These are phyloP conservation scores for Brassica napus DNA, from an alignment of 345 rosid species.

Conservation along the genomic window DNA sequence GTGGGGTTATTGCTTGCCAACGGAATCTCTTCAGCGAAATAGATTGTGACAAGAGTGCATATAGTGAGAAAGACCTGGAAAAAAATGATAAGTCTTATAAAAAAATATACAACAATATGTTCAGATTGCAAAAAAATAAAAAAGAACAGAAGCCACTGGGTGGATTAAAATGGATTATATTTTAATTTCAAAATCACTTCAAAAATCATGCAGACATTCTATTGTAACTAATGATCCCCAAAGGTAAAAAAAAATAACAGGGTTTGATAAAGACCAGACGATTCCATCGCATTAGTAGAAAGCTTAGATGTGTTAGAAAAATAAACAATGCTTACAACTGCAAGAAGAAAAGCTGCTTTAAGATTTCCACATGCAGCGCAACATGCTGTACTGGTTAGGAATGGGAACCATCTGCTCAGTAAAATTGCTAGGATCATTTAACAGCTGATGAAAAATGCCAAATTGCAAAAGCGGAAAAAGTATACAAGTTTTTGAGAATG, in stretches of 20 bases:
- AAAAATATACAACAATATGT: not conserved
- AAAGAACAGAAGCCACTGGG: not conserved
- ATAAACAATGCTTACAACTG: conserved; percentile 63
- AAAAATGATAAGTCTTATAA: conserved; percentile 17
- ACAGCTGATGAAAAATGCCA: conserved; percentile 13
- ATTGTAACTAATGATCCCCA: conserved; percentile 11
- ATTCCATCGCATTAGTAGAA: not conserved
- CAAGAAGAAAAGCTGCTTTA: conserved; percentile 94
- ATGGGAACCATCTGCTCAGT: conserved; percentile 91
- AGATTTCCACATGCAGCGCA: conserved; percentile 97
- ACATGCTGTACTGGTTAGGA: conserved; percentile 83
- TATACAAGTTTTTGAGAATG: conserved; percentile 7
- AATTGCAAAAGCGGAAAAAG: conserved; percentile 16
- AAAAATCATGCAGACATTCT: not conserved
- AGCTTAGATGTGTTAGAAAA: conserved; percentile 22
- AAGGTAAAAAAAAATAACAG: not conserved
- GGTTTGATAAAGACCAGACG: not conserved
- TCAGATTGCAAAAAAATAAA: not conserved
- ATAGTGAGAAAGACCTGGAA: conserved; percentile 80
- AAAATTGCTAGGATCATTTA: conserved; percentile 14
- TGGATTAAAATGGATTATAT: not conserved
- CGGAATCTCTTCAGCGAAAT: conserved; percentile 88
- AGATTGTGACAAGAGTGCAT: conserved; percentile 81
- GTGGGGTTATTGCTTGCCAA: conserved; percentile 45
- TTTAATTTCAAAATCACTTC: not conserved